Evolutionary conservation across 345 rosid genomes (phyloP), one percentile per base, ranked within the genome.

Genomic region (Anastatica hierochuntica): DNA sequence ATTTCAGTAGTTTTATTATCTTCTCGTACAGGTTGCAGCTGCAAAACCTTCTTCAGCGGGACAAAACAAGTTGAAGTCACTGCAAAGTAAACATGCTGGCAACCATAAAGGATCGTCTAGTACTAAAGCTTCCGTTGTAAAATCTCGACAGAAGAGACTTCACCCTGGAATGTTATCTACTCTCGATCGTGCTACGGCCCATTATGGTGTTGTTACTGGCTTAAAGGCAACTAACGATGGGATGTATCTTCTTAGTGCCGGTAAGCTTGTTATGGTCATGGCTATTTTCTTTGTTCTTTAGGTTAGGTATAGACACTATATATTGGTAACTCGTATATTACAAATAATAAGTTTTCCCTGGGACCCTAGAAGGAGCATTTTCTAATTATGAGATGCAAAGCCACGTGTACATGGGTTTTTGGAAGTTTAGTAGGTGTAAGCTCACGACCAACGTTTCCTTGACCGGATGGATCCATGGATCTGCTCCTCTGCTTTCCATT

Each of bases 201-300:
- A 87, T 70, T 88, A 84, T 67, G 98, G 98, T 71, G 86, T 74
- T 68, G 88, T 88, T 42, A 92, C 94, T 62, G 83, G 94, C 46
- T 74, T 88, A 31, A 88, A 81, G 79, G 71, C 68, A 62, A 84
- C 96, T 23, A 83, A 77, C 52, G 84, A 85, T 55, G 92, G 96
- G 76, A 87, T 90, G 95, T 72, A 90, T 72, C 92, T 90, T 66
- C 77, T 90, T 26, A 90, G 98, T 76, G 80, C 94, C 79, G 98
- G 98, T 90, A 70, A 38, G 71, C 17, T 59, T 45, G 30, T 37
- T 15, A 14, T 50, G n/a, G n/a, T 27, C 43, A 26, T 58, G 53
- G 26, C 42, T 43, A 44, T 13, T 43, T 58, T 56, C 24, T 8
- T 30, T 37, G 59, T 57, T 33, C 26, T 26, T 19, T 14, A 18